A percentile compares a stretch with the other conserved stretches of the same genome.
Conservation (phyloP, 495 filamentous ascomycete species). For the Podospora tetraspora region DNA sequence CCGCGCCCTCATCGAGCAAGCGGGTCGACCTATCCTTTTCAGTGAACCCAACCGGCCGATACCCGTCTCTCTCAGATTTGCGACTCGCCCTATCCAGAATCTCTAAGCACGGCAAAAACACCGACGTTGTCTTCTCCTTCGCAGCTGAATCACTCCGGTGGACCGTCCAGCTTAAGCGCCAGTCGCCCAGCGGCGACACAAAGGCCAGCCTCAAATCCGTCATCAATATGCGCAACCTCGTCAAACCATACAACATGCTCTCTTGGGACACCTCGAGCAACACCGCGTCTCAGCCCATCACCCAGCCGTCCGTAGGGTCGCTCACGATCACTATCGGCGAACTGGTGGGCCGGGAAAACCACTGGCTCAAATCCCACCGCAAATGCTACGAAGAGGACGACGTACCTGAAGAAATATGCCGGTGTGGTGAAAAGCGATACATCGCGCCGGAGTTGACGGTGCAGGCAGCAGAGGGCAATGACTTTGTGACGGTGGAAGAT, state of each 20-base stretch:
- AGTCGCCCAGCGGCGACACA: not conserved
- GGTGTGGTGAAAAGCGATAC: not conserved
- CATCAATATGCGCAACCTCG: not conserved
- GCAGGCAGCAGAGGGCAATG: not conserved
- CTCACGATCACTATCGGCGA: not conserved
- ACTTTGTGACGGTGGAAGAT: not conserved
- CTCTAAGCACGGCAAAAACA: not conserved
- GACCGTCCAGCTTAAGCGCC: not conserved
- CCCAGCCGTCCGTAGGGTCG: not conserved
- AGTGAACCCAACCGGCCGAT: not conserved
- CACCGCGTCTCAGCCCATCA: not conserved
- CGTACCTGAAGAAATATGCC: not conserved
- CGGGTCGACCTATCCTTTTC: no score
- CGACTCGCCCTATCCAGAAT: not conserved
- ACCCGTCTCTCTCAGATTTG: not conserved
- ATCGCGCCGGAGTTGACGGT: not conserved
- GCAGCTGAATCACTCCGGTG: not conserved
- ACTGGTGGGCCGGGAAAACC: not conserved
- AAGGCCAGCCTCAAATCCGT: not conserved
- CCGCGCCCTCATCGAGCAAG: not conserved
- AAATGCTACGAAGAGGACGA: not conserved
- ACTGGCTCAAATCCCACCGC: not conserved
- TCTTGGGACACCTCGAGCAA: not conserved
- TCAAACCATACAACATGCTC: not conserved
- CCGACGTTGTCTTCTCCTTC: not conserved